A percentile compares a stretch with the other conserved stretches of the same genome.
phyloP scores from a whole-genome alignment of 2,329 filamentous ascomycete genomes.

The Fusarium ambrosium region DNA sequence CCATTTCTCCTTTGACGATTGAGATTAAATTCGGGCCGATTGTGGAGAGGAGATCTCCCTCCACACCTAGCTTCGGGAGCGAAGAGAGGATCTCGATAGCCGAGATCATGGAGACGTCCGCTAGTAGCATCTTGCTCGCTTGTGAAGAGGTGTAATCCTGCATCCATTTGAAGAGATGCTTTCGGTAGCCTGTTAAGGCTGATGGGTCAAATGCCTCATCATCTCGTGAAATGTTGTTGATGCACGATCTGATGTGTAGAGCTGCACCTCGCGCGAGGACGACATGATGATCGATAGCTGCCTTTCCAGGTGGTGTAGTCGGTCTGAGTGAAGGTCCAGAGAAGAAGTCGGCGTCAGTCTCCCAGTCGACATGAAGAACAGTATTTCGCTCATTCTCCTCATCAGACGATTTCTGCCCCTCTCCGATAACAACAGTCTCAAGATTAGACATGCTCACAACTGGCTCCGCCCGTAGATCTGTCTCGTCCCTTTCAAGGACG shows the following conservation, averaged over 20 bases:
- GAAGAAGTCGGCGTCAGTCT: conserved; percentile 2
- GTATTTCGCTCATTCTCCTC: neutral
- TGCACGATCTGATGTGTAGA: neutral
- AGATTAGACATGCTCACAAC: neutral
- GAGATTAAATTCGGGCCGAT: conserved; percentile 22
- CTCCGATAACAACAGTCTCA: neutral
- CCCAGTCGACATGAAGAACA: conserved; percentile 2
- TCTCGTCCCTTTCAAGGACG: neutral
- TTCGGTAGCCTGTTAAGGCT: neutral
- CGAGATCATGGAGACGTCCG: conserved; percentile 17
- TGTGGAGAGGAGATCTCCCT: conserved; percentile 18
- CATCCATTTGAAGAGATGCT: conserved; percentile 4
- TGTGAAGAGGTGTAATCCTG: neutral
- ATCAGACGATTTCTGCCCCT: neutral
- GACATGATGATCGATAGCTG: neutral
- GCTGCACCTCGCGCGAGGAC: neutral
- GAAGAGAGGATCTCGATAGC: conserved; percentile 31
- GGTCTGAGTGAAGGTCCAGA: neutral
- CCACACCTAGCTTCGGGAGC: conserved; percentile 6
- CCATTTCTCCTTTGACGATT: neutral
- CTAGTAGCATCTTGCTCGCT: conserved; percentile 5
- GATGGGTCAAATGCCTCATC: neutral
- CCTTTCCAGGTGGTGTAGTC: neutral
- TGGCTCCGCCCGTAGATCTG: neutral
- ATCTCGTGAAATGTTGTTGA: neutral